Evolutionary conservation across 805 yeast genomes (phyloP), one percentile per base, ranked within the genome.

Genomic region (Kodamaea jinghongensis): DNA sequence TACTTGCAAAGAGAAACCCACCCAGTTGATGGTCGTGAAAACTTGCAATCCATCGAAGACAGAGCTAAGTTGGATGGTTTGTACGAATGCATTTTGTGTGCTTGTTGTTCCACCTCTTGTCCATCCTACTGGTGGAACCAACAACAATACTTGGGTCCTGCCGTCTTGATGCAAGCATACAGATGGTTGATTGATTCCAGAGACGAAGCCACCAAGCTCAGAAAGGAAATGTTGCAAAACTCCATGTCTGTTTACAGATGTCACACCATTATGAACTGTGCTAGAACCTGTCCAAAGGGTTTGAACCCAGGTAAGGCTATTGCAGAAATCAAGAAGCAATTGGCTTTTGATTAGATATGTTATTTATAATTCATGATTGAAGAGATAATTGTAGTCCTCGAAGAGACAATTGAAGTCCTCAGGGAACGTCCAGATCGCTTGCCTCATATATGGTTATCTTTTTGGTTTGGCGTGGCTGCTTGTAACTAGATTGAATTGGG

Each of bases 91-190:
- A 91, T 91, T 57, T 74, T 91, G 61, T 91, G 99, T 74, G 99
- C 99, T 8, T 90, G 99, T 72, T 91, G 99, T 70, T 90, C 97
- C 26, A 93, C 99, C 38, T 83, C 98, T 13, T 93, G 99, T 75
- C 99, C 99, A 39, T 90, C 98, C 3, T 93, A 93, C 78, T 93
- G 99, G 99, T 93, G 99, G 99, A 93, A 93, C 73, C 96, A 88
- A 73, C 96, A 90, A 70, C 95, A 93, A 75, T 93, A 93, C 71
- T 74, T 93, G 55, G 99, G 99, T 42, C 99, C 99, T 17, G 99
- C 99, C 22, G 98, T 93, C 40, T 78, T 93, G 66, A 86, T 93
- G 96, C 99, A 93, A 76, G 97, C 98, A 41, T 93, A 82, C 78
- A 84, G 99, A 75, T 93, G 99, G 99, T 81, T 93, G 76, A 80